Base-by-base conservation (phyloP, 371 early-diverging fungal genomes). In the Apophysomyces trapeziformis region DNA sequence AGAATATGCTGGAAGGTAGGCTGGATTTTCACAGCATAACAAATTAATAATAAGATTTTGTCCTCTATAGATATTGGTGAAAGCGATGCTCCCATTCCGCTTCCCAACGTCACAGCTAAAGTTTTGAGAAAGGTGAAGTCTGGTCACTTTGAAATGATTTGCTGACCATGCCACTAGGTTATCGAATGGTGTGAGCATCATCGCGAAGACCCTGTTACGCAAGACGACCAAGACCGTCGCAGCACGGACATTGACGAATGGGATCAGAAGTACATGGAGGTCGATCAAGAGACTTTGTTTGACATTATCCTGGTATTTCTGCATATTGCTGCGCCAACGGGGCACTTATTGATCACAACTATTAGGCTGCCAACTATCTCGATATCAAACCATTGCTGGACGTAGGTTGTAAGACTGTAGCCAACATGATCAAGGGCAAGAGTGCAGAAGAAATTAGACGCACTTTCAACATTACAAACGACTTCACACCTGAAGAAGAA, bases 381-480 rank as follows among this genome's bases (percentile, higher is more conserved):
- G 97, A 97, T 79, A 97, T 98, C 81, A 95, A 96, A 83, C 92
- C 90, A 35, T 82, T 98, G 67, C 80, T 98, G 41, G 96, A 96
- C 79, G 88, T 97, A 56, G 95, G 95, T 35, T 98, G 98, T 85
- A 97, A 96, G 85, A 97, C 94, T n/a, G 96, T 97, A 60, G 99
- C 99, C 64, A 96, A 96, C 76, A 95, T 96, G 95, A 97, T 98
- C 84, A 95, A 95, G 73, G 96, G 89, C 58, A 97, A 96, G 85
- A 86, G 90, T 32, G 92, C 95, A 13, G 96, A 97, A 75, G 96
- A 98, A 72, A 95, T 97, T 69, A 89, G 99, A 67, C 90, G 91
- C 70, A 89, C 88, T 63, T 98, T 98, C 85, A 96, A 95, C 78
- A 96, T 98, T 69, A 86, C 87, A 61, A 94, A 94, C 73, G 98